Percentiles rank a stretch among this genome's conserved stretches.
phyloP scores from a whole-genome alignment of 495 filamentous ascomycete genomes.

The Lasiosphaeriaceae sp. region DNA sequence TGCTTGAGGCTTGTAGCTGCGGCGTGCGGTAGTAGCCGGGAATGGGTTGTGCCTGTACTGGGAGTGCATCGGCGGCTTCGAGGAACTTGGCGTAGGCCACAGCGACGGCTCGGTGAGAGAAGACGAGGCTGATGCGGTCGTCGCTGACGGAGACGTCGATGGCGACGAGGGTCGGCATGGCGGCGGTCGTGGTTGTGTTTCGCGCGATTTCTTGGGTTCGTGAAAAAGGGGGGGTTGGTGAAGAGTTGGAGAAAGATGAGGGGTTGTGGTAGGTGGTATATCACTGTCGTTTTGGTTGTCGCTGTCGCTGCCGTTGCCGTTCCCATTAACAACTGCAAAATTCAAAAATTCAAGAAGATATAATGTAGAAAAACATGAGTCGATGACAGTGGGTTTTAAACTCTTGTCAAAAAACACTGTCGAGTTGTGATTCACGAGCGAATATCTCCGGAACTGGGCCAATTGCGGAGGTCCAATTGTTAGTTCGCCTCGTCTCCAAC shows the following conservation, averaged over 20 bases:
- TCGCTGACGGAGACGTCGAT: slow-evolving; percentile 29
- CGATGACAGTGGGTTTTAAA: not conserved
- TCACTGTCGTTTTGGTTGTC: too few species aligned
- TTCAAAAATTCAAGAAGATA: too few species aligned
- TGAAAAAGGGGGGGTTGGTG: too few species aligned
- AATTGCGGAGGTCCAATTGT: slow-evolving; percentile 24
- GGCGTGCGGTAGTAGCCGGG: slow-evolving; percentile 19
- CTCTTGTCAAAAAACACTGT: not conserved
- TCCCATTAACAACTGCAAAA: too few species aligned
- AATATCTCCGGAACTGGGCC: slow-evolving; percentile 6
- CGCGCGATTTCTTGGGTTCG: not conserved
- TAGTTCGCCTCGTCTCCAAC: slow-evolving; percentile 2
- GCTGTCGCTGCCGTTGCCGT: too few species aligned
- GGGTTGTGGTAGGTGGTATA: too few species aligned
- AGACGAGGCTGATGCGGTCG: slow-evolving; percentile 25
- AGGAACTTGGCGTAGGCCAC: slow-evolving; percentile 27
- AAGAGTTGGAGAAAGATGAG: too few species aligned
- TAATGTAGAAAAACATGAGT: too few species aligned
- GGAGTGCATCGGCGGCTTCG: slow-evolving; percentile 17
- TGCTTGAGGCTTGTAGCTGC: slow-evolving; percentile 16
- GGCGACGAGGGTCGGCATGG: slow-evolving; percentile 27
- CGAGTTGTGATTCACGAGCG: slow-evolving; percentile 1
- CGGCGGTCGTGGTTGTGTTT: not conserved
- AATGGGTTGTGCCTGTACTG: slow-evolving; percentile 11
- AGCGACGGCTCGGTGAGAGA: slow-evolving; percentile 30